A percentile compares a stretch with the other conserved stretches of the same genome.
These are phyloP conservation scores for Spizellomyces sp. DNA, from an alignment of 192 early-diverging fungal species.

Conservation along the genomic window DNA sequence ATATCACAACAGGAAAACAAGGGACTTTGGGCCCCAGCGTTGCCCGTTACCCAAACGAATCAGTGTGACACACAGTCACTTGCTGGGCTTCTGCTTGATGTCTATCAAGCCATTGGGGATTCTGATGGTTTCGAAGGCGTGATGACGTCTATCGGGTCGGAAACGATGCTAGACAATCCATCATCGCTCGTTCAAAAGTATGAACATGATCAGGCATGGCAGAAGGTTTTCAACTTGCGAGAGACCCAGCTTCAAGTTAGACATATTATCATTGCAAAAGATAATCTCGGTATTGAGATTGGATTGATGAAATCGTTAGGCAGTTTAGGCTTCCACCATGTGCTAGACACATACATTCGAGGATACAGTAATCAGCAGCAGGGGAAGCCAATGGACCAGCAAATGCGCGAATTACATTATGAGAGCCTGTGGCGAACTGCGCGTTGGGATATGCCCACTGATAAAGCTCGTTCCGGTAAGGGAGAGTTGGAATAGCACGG, in stretches of 20 bases:
- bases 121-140: constrained; percentile 46
- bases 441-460: constrained; percentile 14
- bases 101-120: constrained; percentile 35
- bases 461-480: too few species aligned
- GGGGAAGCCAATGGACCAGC: too few species aligned
- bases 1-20: constrained; percentile 19
- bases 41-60: neutral
- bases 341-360: constrained; percentile 20
- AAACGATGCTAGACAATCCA: constrained; percentile 13
- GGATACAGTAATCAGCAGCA: neutral
- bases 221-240: constrained; percentile 17
- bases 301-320: constrained; percentile 35
- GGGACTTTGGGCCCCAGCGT: neutral
- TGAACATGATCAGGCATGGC: constrained; percentile 31
- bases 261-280: neutral
- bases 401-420: constrained; percentile 9
- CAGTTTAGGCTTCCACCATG: constrained; percentile 30
- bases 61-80: neutral
- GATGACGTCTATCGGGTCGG: constrained; percentile 16
- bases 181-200: constrained; percentile 20
- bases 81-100: constrained; percentile 24
- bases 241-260: constrained; percentile 23
- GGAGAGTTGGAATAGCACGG: too few species aligned
- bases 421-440: constrained; percentile 40
- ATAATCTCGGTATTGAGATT: neutral